phyloP scores from a whole-genome alignment of 2,329 filamentous ascomycete genomes.

The Madurella mycetomatis region DNA sequence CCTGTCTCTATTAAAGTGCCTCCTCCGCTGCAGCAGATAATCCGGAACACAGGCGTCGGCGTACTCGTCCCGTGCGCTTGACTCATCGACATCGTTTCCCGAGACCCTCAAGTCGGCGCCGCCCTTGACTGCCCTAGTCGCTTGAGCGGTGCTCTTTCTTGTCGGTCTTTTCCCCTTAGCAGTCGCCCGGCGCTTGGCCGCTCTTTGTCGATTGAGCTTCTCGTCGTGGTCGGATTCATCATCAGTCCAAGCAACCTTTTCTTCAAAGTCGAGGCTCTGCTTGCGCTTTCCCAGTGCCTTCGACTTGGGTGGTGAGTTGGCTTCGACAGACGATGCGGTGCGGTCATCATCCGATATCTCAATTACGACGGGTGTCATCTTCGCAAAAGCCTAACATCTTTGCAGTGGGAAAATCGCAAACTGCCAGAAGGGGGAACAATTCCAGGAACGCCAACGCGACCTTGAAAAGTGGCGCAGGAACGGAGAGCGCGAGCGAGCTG shows the following conservation, averaged over 20 bases:
- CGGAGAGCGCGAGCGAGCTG: constrained; percentile 6
- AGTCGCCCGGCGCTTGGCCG: constrained; percentile 32
- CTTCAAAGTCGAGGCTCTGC: constrained; percentile 33
- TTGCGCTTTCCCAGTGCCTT: constrained; percentile 36
- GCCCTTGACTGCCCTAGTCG: not conserved
- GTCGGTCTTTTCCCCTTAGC: constrained; percentile 36
- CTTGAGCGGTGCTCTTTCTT: not conserved
- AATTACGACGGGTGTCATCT: constrained; percentile 16
- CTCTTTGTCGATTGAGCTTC: constrained; percentile 47
- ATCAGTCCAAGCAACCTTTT: constrained; percentile 52
- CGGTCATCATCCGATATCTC: constrained; percentile 24
- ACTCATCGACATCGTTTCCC: constrained; percentile 10
- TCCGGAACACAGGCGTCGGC: constrained; percentile 56
- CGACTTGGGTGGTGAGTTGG: not conserved
- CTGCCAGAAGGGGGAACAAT: not conserved
- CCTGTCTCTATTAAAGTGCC: constrained; percentile 61
- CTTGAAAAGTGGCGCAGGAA: not conserved
- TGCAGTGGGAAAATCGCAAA: not conserved
- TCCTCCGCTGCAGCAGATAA: constrained; percentile 65
- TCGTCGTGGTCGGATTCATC: constrained; percentile 60
- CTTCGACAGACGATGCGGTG: constrained; percentile 19
- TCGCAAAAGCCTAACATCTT: constrained; percentile 8
- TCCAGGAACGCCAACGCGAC: not conserved
- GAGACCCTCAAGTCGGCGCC: not conserved
- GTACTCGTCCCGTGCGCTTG: constrained; percentile 25